Evolutionary conservation across 352 stramenopile species (phyloP).

Genomic region (Elongisporangium prolatum): DNA sequence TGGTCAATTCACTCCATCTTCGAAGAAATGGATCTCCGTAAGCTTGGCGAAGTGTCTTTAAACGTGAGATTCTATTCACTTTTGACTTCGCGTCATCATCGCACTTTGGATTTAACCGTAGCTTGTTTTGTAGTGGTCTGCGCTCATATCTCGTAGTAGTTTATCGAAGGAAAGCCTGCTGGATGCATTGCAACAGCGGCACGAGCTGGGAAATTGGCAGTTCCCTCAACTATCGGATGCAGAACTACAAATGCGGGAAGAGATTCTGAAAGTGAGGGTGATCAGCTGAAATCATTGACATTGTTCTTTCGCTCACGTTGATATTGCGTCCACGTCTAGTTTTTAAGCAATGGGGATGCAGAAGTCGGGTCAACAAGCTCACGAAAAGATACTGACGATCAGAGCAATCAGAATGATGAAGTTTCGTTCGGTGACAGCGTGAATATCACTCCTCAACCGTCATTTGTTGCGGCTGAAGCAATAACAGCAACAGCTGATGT

Average conservation of each 20-base stretch:
- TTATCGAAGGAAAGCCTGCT: conserved; percentile 25
- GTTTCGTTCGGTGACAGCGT: not conserved
- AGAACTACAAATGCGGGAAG: conserved; percentile 21
- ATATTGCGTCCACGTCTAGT: not conserved
- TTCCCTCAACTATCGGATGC: conserved; percentile 43
- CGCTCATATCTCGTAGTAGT: conserved; percentile 43
- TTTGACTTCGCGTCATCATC: not conserved
- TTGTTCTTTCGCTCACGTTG: not conserved
- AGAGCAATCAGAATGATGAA: not conserved
- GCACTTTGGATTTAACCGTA: not conserved
- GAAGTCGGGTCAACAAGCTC: not conserved
- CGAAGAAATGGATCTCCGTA: conserved; percentile 37
- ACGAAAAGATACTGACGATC: not conserved
- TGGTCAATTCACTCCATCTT: conserved; percentile 42
- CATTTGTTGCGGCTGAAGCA: not conserved
- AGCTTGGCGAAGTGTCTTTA: conserved; percentile 35
- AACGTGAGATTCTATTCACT: conserved; percentile 25
- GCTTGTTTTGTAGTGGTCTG: conserved; percentile 26
- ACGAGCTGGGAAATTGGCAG: conserved; percentile 51
- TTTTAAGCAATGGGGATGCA: not conserved
- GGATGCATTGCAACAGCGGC: conserved; percentile 28
- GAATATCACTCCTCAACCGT: not conserved
- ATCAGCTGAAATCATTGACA: not conserved
- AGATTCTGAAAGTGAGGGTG: conserved; percentile 27
- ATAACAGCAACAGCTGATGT: not conserved